Percentiles rank a stretch among this genome's conserved stretches.
phyloP scores from a whole-genome alignment of 108 stramenopile genomes.

The Cyclostephanos invisitatus region DNA sequence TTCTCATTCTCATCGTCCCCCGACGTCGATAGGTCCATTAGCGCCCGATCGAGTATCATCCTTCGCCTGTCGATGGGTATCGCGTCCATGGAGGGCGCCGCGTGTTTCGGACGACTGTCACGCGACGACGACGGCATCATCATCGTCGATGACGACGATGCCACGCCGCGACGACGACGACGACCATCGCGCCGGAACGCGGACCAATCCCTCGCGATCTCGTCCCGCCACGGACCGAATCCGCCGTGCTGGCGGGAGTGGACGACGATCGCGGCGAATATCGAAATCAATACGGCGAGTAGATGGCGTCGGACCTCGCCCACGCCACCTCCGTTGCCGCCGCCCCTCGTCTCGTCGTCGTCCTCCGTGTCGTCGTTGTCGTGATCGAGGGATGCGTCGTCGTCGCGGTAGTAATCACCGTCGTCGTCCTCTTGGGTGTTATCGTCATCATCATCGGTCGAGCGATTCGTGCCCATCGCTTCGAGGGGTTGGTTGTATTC shows the following conservation, averaged over 20 bases:
- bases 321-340: neutral
- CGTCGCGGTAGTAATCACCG: neutral
- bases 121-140: conserved; percentile 2
- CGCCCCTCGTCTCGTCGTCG: conserved; percentile 11
- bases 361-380: conserved; percentile 23
- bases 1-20: conserved; percentile 3
- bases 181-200: conserved; percentile 2
- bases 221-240: conserved; percentile 19
- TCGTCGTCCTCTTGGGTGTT: neutral
- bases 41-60: conserved; percentile 11
- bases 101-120: neutral
- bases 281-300: conserved; percentile 61
- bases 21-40: neutral
- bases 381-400: neutral
- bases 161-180: neutral
- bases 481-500: too few species aligned
- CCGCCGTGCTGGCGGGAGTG: conserved; percentile 47
- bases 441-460: neutral
- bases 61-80: conserved; percentile 20
- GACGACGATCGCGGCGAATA: conserved; percentile 48
- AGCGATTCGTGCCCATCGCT: neutral
- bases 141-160: neutral
- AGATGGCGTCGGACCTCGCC: conserved; percentile 62
- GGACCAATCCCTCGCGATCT: conserved; percentile 22
- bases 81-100: conserved; percentile 40